Percentiles rank a stretch among this genome's conserved stretches.
These are phyloP conservation scores for Scleroderma citrinum DNA, from an alignment of 768 basidiomycete genomes.

Conservation along the genomic window DNA sequence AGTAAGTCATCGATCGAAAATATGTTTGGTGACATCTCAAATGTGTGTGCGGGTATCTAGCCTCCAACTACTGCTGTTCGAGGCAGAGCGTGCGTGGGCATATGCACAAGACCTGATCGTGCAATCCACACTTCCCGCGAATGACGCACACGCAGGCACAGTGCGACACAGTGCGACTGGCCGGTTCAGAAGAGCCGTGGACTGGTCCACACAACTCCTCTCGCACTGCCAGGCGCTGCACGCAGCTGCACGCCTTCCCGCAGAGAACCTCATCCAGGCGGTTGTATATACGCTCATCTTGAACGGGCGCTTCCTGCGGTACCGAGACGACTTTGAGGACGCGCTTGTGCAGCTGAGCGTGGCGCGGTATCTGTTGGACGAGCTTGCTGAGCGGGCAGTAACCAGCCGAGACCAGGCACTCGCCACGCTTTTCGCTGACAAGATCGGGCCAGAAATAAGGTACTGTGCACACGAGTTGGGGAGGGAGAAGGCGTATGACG, in stretches of 20 bases:
- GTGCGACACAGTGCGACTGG: conserved; percentile 72
- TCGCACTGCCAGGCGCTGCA: conserved; percentile 68
- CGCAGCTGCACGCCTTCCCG: conserved; percentile 43
- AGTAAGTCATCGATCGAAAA: conserved; percentile 49
- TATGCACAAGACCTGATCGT: conserved; percentile 75
- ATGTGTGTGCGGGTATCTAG: conserved; percentile 29
- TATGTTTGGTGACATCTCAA: conserved; percentile 8
- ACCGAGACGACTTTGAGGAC: conserved; percentile 70
- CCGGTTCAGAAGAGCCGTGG: conserved; percentile 72
- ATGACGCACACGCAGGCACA: conserved; percentile 45
- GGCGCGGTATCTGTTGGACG: conserved; percentile 67
- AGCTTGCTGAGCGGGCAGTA: conserved; percentile 54
- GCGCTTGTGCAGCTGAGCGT: conserved; percentile 71
- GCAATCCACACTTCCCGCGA: conserved; percentile 45
- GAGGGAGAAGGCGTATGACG: conserved; percentile 69
- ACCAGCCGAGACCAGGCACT: conserved; percentile 86
- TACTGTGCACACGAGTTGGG: conserved; percentile 90
- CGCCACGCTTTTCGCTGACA: conserved; percentile 76
- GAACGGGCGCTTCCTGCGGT: conserved; percentile 78
- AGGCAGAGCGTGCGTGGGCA: conserved; percentile 90
- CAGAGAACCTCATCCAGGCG: conserved; percentile 59
- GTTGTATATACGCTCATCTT: conserved; percentile 75
- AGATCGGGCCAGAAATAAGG: conserved; percentile 85
- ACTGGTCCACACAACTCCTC: conserved; percentile 73
- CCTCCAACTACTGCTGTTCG: conserved; percentile 79